These are phyloP conservation scores for Trichoderma oligosporum DNA, from an alignment of 2,329 filamentous ascomycete species.

Conservation along the genomic window DNA sequence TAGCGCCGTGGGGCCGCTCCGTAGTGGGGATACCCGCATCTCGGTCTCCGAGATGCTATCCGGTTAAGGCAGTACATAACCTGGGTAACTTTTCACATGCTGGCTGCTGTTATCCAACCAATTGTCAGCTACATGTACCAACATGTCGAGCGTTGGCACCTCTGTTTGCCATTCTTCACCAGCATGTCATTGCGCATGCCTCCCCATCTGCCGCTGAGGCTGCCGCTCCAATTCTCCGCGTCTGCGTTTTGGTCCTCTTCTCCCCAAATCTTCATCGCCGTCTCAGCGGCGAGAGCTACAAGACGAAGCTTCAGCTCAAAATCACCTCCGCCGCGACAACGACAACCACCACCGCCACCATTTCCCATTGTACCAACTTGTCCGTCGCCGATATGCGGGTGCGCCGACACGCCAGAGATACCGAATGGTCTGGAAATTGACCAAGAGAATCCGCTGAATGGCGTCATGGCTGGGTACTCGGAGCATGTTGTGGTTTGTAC, in stretches of 20 bases:
- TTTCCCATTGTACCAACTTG: constrained; percentile 55
- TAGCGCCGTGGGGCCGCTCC: constrained; percentile 17
- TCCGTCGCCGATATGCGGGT: constrained; percentile 72
- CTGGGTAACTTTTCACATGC: too few relatives aligned
- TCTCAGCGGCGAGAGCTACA: not conserved
- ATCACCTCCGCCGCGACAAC: not conserved
- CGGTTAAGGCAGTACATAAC: not conserved
- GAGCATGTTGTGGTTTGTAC: constrained; percentile 84
- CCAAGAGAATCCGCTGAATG: constrained; percentile 63
- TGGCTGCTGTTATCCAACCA: not conserved
- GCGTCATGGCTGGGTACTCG: constrained; percentile 71
- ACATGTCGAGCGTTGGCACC: constrained; percentile 8
- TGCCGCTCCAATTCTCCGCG: not conserved
- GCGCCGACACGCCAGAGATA: constrained; percentile 61
- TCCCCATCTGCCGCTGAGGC: not conserved
- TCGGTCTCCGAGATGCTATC: constrained; percentile 21
- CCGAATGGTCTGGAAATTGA: constrained; percentile 72
- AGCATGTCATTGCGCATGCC: constrained; percentile 17
- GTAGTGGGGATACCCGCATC: constrained; percentile 11
- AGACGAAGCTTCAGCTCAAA: not conserved
- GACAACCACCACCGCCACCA: constrained; percentile 24
- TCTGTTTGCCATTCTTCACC: not conserved
- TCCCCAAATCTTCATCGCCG: not conserved
- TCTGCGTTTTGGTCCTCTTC: not conserved
- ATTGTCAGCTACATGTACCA: not conserved